Conservation (phyloP, 2,329 filamentous ascomycete genomes). For the Didymella sp. region DNA sequence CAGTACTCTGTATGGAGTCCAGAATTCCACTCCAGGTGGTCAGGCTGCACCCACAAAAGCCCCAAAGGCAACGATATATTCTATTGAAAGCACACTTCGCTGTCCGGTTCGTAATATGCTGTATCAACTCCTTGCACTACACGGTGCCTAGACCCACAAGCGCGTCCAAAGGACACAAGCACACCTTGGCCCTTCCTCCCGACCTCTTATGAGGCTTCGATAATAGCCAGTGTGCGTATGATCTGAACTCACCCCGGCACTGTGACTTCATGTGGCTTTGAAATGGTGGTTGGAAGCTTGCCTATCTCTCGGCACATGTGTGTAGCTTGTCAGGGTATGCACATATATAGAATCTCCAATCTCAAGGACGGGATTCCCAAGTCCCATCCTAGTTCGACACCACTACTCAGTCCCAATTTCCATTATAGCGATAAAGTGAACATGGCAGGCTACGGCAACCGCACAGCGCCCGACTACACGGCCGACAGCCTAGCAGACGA, state of each 20-base stretch:
- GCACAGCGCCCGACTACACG: slow-evolving; percentile 32
- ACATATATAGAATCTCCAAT: too few relatives aligned
- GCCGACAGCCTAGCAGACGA: slow-evolving; percentile 26
- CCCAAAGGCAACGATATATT: not conserved
- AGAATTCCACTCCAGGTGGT: not conserved
- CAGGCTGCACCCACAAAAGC: not conserved
- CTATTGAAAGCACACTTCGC: not conserved
- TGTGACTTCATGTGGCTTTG: slow-evolving; percentile 44
- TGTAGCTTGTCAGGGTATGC: not conserved
- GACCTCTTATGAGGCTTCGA: slow-evolving; percentile 29
- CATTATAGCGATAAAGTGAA: too few relatives aligned
- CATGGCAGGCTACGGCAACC: slow-evolving; percentile 50
- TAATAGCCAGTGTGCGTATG: not conserved
- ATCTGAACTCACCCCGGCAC: slow-evolving; percentile 12
- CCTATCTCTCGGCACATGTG: not conserved
- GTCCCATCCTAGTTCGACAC: too few relatives aligned
- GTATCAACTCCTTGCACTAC: not conserved
- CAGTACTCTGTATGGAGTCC: not conserved
- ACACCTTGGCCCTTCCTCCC: slow-evolving; percentile 29
- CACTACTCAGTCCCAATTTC: too few relatives aligned
- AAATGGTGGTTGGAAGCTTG: not conserved
- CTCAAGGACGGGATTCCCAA: too few relatives aligned
- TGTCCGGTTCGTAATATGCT: too few relatives aligned
- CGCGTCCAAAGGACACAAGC: slow-evolving; percentile 23
- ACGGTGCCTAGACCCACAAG: slow-evolving; percentile 8